Evolutionary conservation across 2,329 filamentous ascomycete species (phyloP).

Genomic region (Colletotrichum abscissum): DNA sequence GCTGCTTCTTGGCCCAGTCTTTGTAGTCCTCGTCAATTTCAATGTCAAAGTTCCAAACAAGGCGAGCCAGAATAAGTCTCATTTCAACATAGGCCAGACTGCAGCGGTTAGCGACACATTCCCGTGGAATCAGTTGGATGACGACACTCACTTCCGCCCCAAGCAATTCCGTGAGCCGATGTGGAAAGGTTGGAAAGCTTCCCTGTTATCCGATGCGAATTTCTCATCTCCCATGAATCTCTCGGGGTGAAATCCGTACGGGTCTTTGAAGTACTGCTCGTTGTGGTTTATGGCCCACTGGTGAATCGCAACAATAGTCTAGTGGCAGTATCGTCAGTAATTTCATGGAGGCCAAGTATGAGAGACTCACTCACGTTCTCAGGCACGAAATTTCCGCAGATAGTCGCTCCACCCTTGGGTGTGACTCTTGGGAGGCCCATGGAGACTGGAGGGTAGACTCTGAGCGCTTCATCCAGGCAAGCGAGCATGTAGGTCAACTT

Average conservation of each 20-base stretch:
- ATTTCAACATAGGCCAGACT: slow-evolving; percentile 63
- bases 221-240: slow-evolving; percentile 9
- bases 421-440: slow-evolving; percentile 41
- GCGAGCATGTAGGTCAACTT: slow-evolving; percentile 51
- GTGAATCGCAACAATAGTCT: slow-evolving; percentile 17
- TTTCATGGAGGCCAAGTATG: too few species aligned
- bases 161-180: background rate
- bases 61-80: slow-evolving; percentile 56
- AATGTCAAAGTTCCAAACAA: slow-evolving; percentile 62
- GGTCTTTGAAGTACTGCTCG: slow-evolving; percentile 7
- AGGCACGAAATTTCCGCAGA: slow-evolving; percentile 45
- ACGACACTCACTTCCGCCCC: background rate
- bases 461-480: slow-evolving; percentile 53
- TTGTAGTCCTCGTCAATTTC: slow-evolving; percentile 48
- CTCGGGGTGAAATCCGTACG: slow-evolving; percentile 5
- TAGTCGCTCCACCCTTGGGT: slow-evolving; percentile 44
- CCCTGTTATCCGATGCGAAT: slow-evolving; percentile 45
- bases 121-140: too few species aligned
- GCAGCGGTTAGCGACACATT: background rate
- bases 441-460: slow-evolving; percentile 49
- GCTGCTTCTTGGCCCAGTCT: slow-evolving; percentile 52
- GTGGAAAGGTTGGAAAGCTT: slow-evolving; percentile 58
- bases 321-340: background rate
- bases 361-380: slow-evolving; percentile 39
- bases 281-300: slow-evolving; percentile 18